Conservation (phyloP, 208 protist species). For the Herpetomonas tarakana region DNA sequence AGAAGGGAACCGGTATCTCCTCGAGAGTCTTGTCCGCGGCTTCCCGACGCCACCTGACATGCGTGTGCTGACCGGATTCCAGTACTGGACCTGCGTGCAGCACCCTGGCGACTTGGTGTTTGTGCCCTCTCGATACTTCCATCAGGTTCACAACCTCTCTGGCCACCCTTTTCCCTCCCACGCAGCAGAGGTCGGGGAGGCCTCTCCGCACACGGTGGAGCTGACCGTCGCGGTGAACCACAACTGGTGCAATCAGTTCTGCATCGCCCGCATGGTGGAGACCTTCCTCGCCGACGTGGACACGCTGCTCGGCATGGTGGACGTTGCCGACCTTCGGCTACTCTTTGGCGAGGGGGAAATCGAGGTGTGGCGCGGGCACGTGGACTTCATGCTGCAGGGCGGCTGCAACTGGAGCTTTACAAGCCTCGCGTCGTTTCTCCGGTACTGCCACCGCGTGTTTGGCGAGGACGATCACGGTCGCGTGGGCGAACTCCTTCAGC, state of each 20-base stretch:
- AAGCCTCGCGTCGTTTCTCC: slow-evolving; percentile 43
- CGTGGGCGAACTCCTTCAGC: background rate
- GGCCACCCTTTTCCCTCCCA: slow-evolving; percentile 34
- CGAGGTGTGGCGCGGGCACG: slow-evolving; percentile 28
- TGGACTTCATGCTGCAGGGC: slow-evolving; percentile 51
- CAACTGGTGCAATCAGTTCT: slow-evolving; percentile 86
- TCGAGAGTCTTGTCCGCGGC: slow-evolving; percentile 19
- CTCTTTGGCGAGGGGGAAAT: slow-evolving; percentile 38
- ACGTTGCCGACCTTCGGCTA: slow-evolving; percentile 29
- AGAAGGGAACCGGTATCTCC: slow-evolving; percentile 43
- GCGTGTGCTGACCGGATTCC: slow-evolving; percentile 50
- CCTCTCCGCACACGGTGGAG: slow-evolving; percentile 7
- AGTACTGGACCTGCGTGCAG: slow-evolving; percentile 51
- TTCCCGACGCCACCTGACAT: slow-evolving; percentile 50
- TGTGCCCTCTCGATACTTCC: slow-evolving; percentile 69
- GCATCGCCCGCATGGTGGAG: slow-evolving; percentile 47
- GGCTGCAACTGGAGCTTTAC: slow-evolving; percentile 69
- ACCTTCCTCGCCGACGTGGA: slow-evolving; percentile 48
- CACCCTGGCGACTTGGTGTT: slow-evolving; percentile 80
- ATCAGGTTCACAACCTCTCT: slow-evolving; percentile 82
- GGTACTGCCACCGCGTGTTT: slow-evolving; percentile 13
- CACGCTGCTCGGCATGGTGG: slow-evolving; percentile 27
- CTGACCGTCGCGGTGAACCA: slow-evolving; percentile 82
- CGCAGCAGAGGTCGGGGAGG: background rate
- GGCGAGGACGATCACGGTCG: background rate